Conservation (phyloP, 306 rosid species). For the Fragaria ananassa region DNA sequence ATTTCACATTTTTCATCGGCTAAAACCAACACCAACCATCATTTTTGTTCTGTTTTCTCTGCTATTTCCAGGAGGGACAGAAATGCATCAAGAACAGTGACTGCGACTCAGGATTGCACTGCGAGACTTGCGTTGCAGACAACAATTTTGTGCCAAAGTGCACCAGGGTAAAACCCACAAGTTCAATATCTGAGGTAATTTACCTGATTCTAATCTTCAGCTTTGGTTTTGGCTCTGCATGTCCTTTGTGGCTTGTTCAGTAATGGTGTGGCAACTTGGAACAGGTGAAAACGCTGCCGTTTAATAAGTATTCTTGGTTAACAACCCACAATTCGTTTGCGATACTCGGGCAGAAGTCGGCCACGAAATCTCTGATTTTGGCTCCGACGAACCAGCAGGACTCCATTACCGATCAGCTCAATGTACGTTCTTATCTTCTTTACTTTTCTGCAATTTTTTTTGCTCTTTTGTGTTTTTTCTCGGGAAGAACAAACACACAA, state of each 20-base stretch:
- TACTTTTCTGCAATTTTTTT: background rate
- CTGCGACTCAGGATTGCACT: slow-evolving; percentile 74
- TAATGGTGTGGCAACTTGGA: slow-evolving; percentile 5
- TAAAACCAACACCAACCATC: background rate
- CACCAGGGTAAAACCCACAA: slow-evolving; percentile 69
- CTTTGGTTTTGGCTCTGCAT: background rate
- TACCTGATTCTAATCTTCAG: background rate
- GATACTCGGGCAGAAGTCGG: slow-evolving; percentile 59
- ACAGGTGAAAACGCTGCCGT: slow-evolving; percentile 72
- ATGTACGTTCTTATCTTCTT: slow-evolving; percentile 40
- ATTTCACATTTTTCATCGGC: background rate
- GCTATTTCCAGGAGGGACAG: slow-evolving; percentile 54
- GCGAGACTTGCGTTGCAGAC: slow-evolving; percentile 74
- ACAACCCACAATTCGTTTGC: slow-evolving; percentile 89
- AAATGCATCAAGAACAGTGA: slow-evolving; percentile 46
- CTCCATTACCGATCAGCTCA: slow-evolving; percentile 73
- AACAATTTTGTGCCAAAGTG: slow-evolving; percentile 71
- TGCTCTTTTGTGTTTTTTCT: background rate
- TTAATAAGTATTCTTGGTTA: slow-evolving; percentile 81
- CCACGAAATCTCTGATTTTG: slow-evolving; percentile 54
- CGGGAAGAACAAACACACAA: background rate
- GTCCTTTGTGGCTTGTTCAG: background rate
- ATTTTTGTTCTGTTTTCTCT: slow-evolving; percentile 1
- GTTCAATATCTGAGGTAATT: slow-evolving; percentile 55
- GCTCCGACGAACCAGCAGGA: slow-evolving; percentile 83